Conservation (phyloP, 176 grass and related monocot species). For the Saccharum spontaneum region DNA sequence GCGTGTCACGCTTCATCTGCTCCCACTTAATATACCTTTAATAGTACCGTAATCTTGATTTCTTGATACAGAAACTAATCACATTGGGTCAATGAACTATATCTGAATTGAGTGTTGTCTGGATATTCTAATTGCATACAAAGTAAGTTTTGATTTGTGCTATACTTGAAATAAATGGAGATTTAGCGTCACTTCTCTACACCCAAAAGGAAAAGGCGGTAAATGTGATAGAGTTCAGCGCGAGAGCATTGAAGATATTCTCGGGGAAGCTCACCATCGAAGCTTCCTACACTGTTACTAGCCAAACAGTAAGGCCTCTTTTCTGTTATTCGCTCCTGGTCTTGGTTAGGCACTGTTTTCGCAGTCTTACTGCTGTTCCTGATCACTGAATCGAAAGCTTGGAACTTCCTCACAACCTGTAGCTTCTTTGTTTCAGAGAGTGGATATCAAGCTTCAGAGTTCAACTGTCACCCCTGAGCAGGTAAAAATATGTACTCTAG, state of each 20-base stretch:
- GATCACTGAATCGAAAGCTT: no score
- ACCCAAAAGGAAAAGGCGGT: constrained; percentile 91
- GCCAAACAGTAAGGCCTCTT: constrained; percentile 53
- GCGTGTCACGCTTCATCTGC: neutral
- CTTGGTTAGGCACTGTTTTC: neutral
- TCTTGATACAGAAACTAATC: neutral
- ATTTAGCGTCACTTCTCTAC: constrained; percentile 83
- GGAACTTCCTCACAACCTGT: constrained; percentile 1
- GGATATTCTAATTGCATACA: constrained; percentile 4
- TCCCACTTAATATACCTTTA: neutral
- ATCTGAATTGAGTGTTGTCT: neutral
- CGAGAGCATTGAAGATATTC: constrained; percentile 65
- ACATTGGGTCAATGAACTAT: neutral
- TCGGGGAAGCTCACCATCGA: constrained; percentile 82
- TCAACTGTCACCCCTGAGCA: constrained; percentile 83
- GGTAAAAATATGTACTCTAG: constrained; percentile 26
- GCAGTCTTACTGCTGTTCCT: neutral
- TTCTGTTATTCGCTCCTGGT: neutral
- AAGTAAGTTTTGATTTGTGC: constrained; percentile 50
- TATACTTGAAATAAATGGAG: constrained; percentile 76
- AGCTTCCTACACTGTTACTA: constrained; percentile 66
- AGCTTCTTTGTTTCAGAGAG: constrained; percentile 66
- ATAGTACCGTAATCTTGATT: neutral
- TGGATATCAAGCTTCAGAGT: constrained; percentile 79
- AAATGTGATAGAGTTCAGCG: constrained; percentile 80